phyloP scores from a whole-genome alignment of 495 filamentous ascomycete species.

The Penicillium soppii region DNA sequence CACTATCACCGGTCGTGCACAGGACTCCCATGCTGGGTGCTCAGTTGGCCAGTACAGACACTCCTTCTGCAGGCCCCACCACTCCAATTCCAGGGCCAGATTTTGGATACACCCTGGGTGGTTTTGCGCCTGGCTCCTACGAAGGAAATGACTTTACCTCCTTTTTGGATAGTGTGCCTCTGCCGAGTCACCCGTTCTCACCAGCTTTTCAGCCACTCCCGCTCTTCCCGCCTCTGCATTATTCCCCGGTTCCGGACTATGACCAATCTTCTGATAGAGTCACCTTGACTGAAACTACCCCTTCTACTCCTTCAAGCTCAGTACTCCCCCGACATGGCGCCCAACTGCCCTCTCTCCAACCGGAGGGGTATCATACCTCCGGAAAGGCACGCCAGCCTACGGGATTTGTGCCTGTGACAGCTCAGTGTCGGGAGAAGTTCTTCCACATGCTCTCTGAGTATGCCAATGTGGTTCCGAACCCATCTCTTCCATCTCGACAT shows the following conservation, averaged over 20 bases:
- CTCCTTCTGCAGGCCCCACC: constrained; percentile 16
- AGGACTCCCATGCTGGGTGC: constrained; percentile 11
- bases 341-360: constrained; percentile 41
- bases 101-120: constrained; percentile 30
- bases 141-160: constrained; percentile 42
- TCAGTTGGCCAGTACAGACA: constrained; percentile 12
- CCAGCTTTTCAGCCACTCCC: constrained; percentile 41
- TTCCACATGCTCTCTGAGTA: constrained; percentile 25
- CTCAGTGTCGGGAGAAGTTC: constrained; percentile 35
- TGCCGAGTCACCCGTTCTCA: constrained; percentile 41
- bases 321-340: constrained; percentile 39
- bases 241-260: constrained; percentile 31
- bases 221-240: constrained; percentile 35
- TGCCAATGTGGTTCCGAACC: constrained; percentile 37
- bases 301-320: constrained; percentile 33
- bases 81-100: constrained; percentile 19
- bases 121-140: constrained; percentile 19
- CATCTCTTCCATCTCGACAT: constrained; percentile 51
- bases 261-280: constrained; percentile 23
- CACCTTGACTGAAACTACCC: constrained; percentile 9
- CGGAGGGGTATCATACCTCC: constrained; percentile 30
- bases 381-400: constrained; percentile 31
- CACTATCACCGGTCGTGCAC: constrained; percentile 10
- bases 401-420: constrained; percentile 34
- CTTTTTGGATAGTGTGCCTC: constrained; percentile 40